Conservation (phyloP, 805 yeast species). For the Tetrapisispora phaffii region DNA sequence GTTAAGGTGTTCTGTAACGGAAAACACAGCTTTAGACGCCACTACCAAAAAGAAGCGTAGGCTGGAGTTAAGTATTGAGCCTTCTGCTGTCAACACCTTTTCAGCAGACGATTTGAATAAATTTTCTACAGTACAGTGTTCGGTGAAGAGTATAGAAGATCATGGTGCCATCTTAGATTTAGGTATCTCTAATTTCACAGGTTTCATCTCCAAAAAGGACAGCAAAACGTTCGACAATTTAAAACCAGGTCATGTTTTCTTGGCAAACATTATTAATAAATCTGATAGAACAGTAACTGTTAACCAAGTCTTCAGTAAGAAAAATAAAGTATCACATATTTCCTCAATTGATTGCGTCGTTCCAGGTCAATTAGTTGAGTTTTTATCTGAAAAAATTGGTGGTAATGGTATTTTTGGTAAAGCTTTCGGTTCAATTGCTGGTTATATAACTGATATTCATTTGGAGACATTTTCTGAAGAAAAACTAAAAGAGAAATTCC, state of each 20-base stretch:
- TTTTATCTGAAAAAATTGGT: slow-evolving; percentile 50
- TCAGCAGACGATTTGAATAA: slow-evolving; percentile 60
- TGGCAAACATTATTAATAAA: slow-evolving; percentile 46
- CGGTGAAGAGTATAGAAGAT: slow-evolving; percentile 76
- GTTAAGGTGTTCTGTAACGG: slow-evolving; percentile 71
- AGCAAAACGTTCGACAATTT: slow-evolving; percentile 35
- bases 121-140: slow-evolving; percentile 55
- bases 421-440: slow-evolving; percentile 66
- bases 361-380: slow-evolving; percentile 78
- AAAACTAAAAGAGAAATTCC: slow-evolving; percentile 48
- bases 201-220: slow-evolving; percentile 70
- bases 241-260: slow-evolving; percentile 56
- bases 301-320: slow-evolving; percentile 39
- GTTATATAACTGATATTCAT: slow-evolving; percentile 61
- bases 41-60: slow-evolving; percentile 43
- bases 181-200: slow-evolving; percentile 50
- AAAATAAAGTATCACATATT: slow-evolving; percentile 42
- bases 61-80: slow-evolving; percentile 65
- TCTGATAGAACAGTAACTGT: slow-evolving; percentile 40
- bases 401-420: slow-evolving; percentile 60
- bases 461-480: slow-evolving; percentile 37
- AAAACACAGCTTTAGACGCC: slow-evolving; percentile 36
- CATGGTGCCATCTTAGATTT: slow-evolving; percentile 75
- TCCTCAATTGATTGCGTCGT: slow-evolving; percentile 70
- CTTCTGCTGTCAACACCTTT: slow-evolving; percentile 58